Base-by-base conservation (phyloP, 306 rosid genomes). In the Glycine soja region DNA sequence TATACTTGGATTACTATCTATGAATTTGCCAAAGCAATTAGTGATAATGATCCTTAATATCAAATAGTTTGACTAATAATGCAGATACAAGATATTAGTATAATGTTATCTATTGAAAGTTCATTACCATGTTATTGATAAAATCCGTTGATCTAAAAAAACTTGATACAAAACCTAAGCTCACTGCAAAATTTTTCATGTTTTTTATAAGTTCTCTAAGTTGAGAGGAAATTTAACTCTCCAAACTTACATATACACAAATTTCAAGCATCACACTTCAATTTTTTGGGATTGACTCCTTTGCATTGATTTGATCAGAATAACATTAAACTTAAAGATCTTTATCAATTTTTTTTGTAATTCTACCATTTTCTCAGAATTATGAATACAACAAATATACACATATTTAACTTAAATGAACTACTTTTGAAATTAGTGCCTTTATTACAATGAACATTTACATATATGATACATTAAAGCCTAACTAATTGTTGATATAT, bases 141-240 rank as follows among this genome's bases (percentile, higher is more conserved):
- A 76, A 47, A 65, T 30, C 74, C 47, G 11, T 15, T 1, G 12
- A 63, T 45, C 12, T 40, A 30, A 30, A 50, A 62, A 2, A 77
- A 10, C 0, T 2, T 19, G 45, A 3, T 34, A 16, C 19, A 65
- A 64, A 34, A 6, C 50, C 40, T 71, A 52, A 36, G 79, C 12
- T 38, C 74, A 7, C 46, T 9, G 51, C 57, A 80, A 83, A 56
- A 53, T n/a, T 1, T 34, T 34, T 34, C 38, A 34, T 34, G 38
- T 3, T 59, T 72, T 63, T 80, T 47, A 85, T 70, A 75, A 57
- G 50, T 56, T 50, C 34, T 82, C 47, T 82, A 54, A 43, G 54
- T 63, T 64, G 15, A 40, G 68, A 70, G 9, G 15, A 13, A 63
- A 53, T 61, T 54, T 58, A 85, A 65, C 62, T 15, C 53, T 57